Base-by-base conservation (phyloP, 2,329 filamentous ascomycete species). In the Shiraia sp. region DNA sequence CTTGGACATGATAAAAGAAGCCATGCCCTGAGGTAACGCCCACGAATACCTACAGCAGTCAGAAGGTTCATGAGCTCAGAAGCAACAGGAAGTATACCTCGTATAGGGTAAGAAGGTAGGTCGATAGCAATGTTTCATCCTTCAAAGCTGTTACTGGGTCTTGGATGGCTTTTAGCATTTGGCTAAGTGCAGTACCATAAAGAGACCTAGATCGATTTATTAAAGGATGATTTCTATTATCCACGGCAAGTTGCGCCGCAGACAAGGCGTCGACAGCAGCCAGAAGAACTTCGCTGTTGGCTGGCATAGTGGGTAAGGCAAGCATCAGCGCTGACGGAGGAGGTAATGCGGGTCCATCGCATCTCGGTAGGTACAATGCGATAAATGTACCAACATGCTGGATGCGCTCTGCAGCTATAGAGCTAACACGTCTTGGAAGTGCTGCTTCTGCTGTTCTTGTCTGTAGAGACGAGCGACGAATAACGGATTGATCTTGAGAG, bases 1-100 rank as follows among this genome's bases (percentile, higher is more conserved):
- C 66, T 47, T 69, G 65, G 3, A 66, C 59, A 40, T 69, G 65
- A 32, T 65, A 67, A 37, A 68, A 68, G 51, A 68, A 69, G 19
- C 66, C 66, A 34, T 63, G 58, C 8, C 64, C 65, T 14, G 57
- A 51, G 1, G 57, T 61, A 13, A 67, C 47, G 14, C 66, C 65
- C 2, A 68, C 63, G 28, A 68, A 69, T 1, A 69, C 61, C 65
- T 67, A 32, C 12, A 7, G 7, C 15, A 22, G 8, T 22, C 6
- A 33, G n/a, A 32, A 6, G 4, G 28, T 49, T 36, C 46, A 28
- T 26, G 4, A 22, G 4, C 8, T 8, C 4, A 22, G 19, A 8
- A 22, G 19, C 4, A 8, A 4, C 8, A 5, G 19, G 19, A 22
- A 22, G 19, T 22, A 13, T 52, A 62, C 65, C 50, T 69, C 66